Evolutionary conservation across 2,329 filamentous ascomycete species (phyloP).

Genomic region (Aspergillus puulaauensis): DNA sequence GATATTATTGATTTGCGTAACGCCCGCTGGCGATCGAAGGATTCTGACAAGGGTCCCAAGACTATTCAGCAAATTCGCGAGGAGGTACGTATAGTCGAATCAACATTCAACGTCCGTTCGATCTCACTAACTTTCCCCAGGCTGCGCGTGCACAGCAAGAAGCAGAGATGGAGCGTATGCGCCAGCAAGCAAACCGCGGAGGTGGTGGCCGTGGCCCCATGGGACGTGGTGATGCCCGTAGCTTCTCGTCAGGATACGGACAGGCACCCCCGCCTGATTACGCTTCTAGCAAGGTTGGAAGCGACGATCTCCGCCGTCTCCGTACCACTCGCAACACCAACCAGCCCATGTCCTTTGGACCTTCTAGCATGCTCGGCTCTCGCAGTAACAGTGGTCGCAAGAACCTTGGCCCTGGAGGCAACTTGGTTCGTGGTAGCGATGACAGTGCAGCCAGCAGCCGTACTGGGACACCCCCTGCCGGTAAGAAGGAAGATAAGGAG

Average conservation of each 20-base stretch:
- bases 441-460: slow-evolving; percentile 86
- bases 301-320: slow-evolving; percentile 86
- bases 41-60: slow-evolving; percentile 91
- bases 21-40: slow-evolving; percentile 80
- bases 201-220: slow-evolving; percentile 67
- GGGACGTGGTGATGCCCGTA: slow-evolving; percentile 83
- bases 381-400: slow-evolving; percentile 83
- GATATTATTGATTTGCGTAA: slow-evolving; percentile 84
- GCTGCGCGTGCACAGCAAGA: slow-evolving; percentile 78
- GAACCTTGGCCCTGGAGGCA: slow-evolving; percentile 70
- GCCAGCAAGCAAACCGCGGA: slow-evolving; percentile 56
- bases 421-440: slow-evolving; percentile 71
- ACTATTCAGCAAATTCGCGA: slow-evolving; percentile 90
- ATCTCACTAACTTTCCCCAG: slow-evolving; percentile 21
- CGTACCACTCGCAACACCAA: slow-evolving; percentile 61
- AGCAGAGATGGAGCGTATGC: slow-evolving; percentile 64
- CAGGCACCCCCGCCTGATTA: slow-evolving; percentile 69
- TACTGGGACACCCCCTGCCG: slow-evolving; percentile 78
- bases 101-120: not conserved
- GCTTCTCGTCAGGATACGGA: slow-evolving; percentile 71
- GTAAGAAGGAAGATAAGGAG: slow-evolving; percentile 61
- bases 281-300: slow-evolving; percentile 77
- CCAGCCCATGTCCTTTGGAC: slow-evolving; percentile 69
- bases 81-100: slow-evolving; percentile 55
- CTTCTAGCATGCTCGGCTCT: slow-evolving; percentile 82